Base-by-base conservation (phyloP, 305 asterid species). In the Coffea humblotiana region DNA sequence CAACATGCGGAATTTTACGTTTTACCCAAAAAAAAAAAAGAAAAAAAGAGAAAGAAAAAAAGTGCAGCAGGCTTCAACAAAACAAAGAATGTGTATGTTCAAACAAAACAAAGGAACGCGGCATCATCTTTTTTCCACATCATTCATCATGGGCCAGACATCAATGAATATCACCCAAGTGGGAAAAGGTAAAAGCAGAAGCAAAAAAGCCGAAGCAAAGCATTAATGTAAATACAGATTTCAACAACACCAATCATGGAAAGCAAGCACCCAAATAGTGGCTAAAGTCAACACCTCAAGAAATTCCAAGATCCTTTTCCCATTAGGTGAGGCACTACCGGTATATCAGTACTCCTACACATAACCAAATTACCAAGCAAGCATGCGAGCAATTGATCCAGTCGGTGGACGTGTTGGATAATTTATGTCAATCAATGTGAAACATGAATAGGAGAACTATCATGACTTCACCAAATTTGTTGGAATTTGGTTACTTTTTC, bases 391-490 rank as follows among this genome's bases (percentile, higher is more conserved):
- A 64, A 77, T 77, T 13, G 64, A 76, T 69, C 74, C 70, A 72
- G 43, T 71, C 64, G 63, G 37, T 56, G 66, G 27, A 21, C 43
- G 78, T 71, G 66, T 52, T 67, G 77, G 74, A 78, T 72, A 49
- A 54, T 47, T 63, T 73, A 64, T 61, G 66, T 76, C 73, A 77
- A 51, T 66, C 54, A 43, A 69, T 19, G 54, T 25, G 21, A 66
- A 67, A 32, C 72, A 67, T 67, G 25, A 16, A 37, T 40, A 3
- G 73, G 2, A 69, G 5, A 7, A 47, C 49, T 32, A 58, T 35
- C 37, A 74, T 58, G 19, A 60, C 43, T 77, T 68, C 75, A 80
- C 76, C 76, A 79, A 84, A 79, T 37, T 71, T 64, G 37, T 78
- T 66, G 77, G 37, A 47, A 19, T 60, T 81, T 66, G 81, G 75